Evolutionary conservation across 2,329 filamentous ascomycete genomes (phyloP).

Genomic region (Hypomyces perniciosus): DNA sequence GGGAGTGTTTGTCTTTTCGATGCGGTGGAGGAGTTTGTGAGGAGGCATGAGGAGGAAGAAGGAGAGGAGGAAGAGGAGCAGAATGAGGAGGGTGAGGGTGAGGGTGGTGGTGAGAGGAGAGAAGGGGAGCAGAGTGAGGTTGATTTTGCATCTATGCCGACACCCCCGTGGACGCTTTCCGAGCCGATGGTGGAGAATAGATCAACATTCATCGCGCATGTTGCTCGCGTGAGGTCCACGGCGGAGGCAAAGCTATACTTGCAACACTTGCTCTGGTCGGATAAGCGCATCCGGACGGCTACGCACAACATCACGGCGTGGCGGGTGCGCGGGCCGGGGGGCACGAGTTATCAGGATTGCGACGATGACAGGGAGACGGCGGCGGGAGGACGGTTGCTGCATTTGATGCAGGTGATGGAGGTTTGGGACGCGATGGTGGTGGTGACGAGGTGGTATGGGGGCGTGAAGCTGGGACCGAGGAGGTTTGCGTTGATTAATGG

Average conservation of each 20-base stretch:
- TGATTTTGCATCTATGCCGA: slow-evolving; percentile 23
- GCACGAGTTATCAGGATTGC: slow-evolving; percentile 69
- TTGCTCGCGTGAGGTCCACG: slow-evolving; percentile 62
- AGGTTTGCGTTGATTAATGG: slow-evolving; percentile 87
- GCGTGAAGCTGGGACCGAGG: slow-evolving; percentile 80
- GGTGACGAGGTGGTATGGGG: slow-evolving; percentile 93
- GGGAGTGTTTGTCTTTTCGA: slow-evolving; percentile 86
- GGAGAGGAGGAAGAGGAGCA: slow-evolving; percentile 18
- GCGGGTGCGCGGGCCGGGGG: slow-evolving; percentile 61
- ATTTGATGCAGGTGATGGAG: slow-evolving; percentile 92
- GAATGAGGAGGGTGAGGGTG: slow-evolving; percentile 9
- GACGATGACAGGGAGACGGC: slow-evolving; percentile 96
- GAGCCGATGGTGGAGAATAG: slow-evolving; percentile 72
- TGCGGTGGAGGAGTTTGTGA: slow-evolving; percentile 68
- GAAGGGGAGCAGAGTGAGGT: slow-evolving; percentile 12
- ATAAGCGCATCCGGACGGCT: slow-evolving; percentile 78
- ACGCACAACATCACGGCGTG: slow-evolving; percentile 96
- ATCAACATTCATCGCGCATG: slow-evolving; percentile 80
- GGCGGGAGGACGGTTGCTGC: slow-evolving; percentile 76
- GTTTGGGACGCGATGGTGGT: slow-evolving; percentile 90
- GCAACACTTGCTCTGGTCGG: slow-evolving; percentile 68
- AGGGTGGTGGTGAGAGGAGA: slow-evolving; percentile 15
- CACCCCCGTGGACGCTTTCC: slow-evolving; percentile 66
- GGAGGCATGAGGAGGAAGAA: slow-evolving; percentile 31
- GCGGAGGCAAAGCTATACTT: slow-evolving; percentile 66